A percentile compares a stretch with the other conserved stretches of the same genome.
phyloP scores from a whole-genome alignment of 306 rosid species.

The Mucuna pruriens region DNA sequence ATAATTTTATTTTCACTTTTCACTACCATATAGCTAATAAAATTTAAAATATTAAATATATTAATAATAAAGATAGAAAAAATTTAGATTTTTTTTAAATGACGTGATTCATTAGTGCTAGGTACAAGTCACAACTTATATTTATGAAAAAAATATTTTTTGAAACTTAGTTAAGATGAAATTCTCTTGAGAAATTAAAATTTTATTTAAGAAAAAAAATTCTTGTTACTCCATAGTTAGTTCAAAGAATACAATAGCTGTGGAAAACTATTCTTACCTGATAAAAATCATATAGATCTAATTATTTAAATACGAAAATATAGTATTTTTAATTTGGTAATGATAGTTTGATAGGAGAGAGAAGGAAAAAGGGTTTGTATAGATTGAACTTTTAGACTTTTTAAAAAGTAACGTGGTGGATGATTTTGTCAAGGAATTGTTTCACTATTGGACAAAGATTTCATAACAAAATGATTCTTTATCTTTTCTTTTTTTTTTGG shows the following conservation, averaged over 20 bases:
- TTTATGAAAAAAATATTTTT: neutral
- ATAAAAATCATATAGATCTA: neutral
- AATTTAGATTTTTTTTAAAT: neutral
- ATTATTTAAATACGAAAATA: neutral
- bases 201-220: neutral
- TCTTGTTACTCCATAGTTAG: neutral
- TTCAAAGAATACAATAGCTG: neutral
- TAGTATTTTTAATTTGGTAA: neutral
- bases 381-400: slow-evolving; percentile 41
- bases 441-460: slow-evolving; percentile 45
- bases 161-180: neutral
- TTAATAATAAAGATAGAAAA: too few relatives aligned
- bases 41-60: too few relatives aligned
- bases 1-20: too few relatives aligned
- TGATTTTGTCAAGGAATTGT: slow-evolving; percentile 39
- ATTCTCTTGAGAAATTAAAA: neutral
- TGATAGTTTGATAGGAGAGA: slow-evolving; percentile 4
- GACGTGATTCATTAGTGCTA: neutral
- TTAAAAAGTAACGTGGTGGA: slow-evolving; percentile 38
- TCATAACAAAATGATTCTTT: slow-evolving; percentile 37
- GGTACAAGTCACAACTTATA: neutral
- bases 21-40: too few relatives aligned
- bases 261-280: neutral
- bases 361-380: neutral
- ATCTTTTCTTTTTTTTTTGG: neutral